Conservation (phyloP, 257 asterid species). For the Thymus mandschuricus region DNA sequence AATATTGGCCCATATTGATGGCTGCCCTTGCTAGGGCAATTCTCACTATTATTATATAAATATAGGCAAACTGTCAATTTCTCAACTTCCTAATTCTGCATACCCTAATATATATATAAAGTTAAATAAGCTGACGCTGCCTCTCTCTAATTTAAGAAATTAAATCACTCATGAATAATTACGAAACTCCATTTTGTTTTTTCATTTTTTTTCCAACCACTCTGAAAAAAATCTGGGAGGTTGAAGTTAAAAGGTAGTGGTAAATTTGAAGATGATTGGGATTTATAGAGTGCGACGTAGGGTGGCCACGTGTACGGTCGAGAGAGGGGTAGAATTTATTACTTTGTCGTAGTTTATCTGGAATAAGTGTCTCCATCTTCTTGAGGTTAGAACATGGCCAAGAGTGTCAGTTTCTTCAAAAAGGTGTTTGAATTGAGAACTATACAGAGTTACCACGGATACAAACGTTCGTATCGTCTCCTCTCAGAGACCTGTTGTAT, state of each 20-base stretch:
- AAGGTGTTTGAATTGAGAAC: slow-evolving; percentile 47
- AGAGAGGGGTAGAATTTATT: slow-evolving; percentile 6
- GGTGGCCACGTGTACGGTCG: slow-evolving; percentile 39
- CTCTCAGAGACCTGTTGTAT: background rate
- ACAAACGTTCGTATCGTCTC: background rate
- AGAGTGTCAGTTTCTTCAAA: slow-evolving; percentile 61
- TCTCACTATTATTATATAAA: slow-evolving; percentile 24
- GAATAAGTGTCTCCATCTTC: slow-evolving; percentile 40
- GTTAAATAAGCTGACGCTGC: background rate
- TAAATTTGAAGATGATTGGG: background rate
- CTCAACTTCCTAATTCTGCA: slow-evolving; percentile 21
- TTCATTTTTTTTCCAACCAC: slow-evolving; percentile 14
- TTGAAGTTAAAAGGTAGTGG: background rate
- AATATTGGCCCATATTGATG: slow-evolving; percentile 23
- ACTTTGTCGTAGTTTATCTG: too few species aligned
- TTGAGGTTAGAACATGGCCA: slow-evolving; percentile 40
- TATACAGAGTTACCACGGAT: background rate
- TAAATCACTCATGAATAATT: slow-evolving; percentile 2
- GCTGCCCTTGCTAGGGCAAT: slow-evolving; percentile 1
- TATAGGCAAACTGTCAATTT: slow-evolving; percentile 36
- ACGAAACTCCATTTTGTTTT: background rate
- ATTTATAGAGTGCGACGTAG: background rate
- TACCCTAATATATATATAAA: background rate
- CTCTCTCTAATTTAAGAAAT: background rate
- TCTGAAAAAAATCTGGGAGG: background rate